Conservation (phyloP, 371 early-diverging fungal genomes). For the Mucor plumbeus region DNA sequence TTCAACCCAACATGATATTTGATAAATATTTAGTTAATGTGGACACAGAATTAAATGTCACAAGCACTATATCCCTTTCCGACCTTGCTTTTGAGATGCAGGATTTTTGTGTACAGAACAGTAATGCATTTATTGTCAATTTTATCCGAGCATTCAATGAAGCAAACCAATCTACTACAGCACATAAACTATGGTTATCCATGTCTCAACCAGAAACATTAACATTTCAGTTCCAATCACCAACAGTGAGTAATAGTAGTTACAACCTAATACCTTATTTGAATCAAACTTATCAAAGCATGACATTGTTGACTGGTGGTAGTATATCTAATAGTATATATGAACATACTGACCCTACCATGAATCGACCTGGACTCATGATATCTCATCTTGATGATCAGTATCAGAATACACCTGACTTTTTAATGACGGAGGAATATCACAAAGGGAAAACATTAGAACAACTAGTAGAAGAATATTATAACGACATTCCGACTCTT, state of each 20-base stretch:
- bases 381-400: slow-evolving; percentile 48
- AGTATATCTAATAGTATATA: slow-evolving; percentile 27
- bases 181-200: slow-evolving; percentile 41
- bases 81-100: slow-evolving; percentile 47
- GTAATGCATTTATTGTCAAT: slow-evolving; percentile 48
- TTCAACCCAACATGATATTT: slow-evolving; percentile 56
- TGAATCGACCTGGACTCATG: slow-evolving; percentile 46
- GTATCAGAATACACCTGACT: slow-evolving; percentile 45
- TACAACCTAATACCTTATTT: slow-evolving; percentile 41
- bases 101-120: slow-evolving; percentile 48
- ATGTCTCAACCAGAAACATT: slow-evolving; percentile 40
- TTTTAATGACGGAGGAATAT: slow-evolving; percentile 42
- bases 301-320: slow-evolving; percentile 45
- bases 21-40: slow-evolving; percentile 46
- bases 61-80: slow-evolving; percentile 20
- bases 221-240: slow-evolving; percentile 37
- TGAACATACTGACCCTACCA: slow-evolving; percentile 33
- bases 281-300: slow-evolving; percentile 37
- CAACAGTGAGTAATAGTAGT: slow-evolving; percentile 36
- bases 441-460: slow-evolving; percentile 36
- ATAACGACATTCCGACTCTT: slow-evolving; percentile 33
- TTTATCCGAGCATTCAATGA: slow-evolving; percentile 44
- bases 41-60: slow-evolving; percentile 25
- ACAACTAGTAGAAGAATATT: slow-evolving; percentile 32
- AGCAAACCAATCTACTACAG: slow-evolving; percentile 37